Percentiles rank a stretch among this genome's conserved stretches.
These are phyloP conservation scores for Ophiostoma sp. DNA, from an alignment of 2,329 filamentous ascomycete species.

Conservation along the genomic window DNA sequence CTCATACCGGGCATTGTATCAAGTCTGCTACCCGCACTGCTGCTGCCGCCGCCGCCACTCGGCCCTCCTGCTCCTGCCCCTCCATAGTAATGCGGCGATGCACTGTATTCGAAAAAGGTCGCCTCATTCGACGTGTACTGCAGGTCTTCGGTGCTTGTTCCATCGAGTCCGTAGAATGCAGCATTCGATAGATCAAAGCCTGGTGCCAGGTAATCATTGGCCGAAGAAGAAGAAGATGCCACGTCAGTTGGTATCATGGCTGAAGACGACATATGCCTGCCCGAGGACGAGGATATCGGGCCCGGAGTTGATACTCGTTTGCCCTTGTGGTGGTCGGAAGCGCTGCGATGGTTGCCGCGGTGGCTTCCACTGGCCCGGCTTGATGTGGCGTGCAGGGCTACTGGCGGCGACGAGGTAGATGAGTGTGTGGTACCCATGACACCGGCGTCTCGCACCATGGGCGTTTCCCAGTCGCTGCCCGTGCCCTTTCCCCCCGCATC, in stretches of 20 bases:
- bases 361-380: not conserved
- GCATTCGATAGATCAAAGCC: conserved; percentile 15
- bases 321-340: not conserved
- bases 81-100: conserved; percentile 24
- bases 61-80: not conserved
- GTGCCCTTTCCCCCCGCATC: not conserved
- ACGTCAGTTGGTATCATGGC: not conserved
- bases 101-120: conserved; percentile 26
- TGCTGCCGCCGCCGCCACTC: not conserved
- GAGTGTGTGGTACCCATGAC: conserved; percentile 5
- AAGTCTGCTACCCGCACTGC: not conserved
- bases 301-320: not conserved
- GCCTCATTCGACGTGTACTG: conserved; percentile 22
- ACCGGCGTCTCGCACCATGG: not conserved
- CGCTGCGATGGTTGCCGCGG: conserved; percentile 8
- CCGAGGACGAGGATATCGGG: not conserved
- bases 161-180: conserved; percentile 25
- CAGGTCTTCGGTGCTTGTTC: conserved; percentile 25
- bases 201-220: conserved; percentile 17
- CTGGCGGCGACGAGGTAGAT: not conserved
- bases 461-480: not conserved
- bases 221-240: not conserved
- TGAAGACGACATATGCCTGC: not conserved
- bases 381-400: not conserved
- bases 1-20: not conserved